Evolutionary conservation across 208 protist genomes (phyloP).

Genomic region (Herpetomonas tarakana): DNA sequence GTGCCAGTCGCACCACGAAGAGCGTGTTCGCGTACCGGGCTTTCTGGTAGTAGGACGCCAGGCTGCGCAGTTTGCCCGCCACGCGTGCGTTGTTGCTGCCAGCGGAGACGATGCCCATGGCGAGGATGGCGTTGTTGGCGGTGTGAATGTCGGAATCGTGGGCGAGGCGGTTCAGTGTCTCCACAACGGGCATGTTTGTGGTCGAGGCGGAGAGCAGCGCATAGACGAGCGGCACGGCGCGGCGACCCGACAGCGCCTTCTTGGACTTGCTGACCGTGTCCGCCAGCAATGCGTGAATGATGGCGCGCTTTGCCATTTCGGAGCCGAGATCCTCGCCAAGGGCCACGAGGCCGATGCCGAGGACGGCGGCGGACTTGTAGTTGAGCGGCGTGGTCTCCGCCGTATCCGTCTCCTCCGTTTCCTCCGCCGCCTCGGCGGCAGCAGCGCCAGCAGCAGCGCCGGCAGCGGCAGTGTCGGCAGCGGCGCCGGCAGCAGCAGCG

Average conservation of each 20-base stretch:
- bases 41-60: conserved; percentile 97
- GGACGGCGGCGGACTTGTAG: conserved; percentile 93
- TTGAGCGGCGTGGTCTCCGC: conserved; percentile 53
- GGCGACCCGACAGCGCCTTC: conserved; percentile 71
- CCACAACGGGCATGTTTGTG: conserved; percentile 95
- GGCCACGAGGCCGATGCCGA: conserved; percentile 98
- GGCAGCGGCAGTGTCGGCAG: conserved; percentile 35
- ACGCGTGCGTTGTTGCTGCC: conserved; percentile 99
- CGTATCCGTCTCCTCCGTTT: conserved; percentile 12
- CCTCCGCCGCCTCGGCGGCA: conserved; percentile 7
- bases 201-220: conserved; percentile 96
- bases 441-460: conserved; percentile 6
- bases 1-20: conserved; percentile 84
- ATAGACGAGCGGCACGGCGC: conserved; percentile 98
- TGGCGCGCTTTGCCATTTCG: conserved; percentile 97
- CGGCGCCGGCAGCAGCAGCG: conserved; percentile 20
- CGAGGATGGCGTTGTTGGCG: conserved; percentile 95
- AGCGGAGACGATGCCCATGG: conserved; percentile 94
- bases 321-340: conserved; percentile 98
- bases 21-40: conserved; percentile 78
- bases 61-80: conserved; percentile 92
- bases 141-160: conserved; percentile 97
- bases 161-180: conserved; percentile 97
- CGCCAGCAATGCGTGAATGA: conserved; percentile 95
- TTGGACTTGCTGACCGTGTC: conserved; percentile 86